phyloP scores from a whole-genome alignment of 2,329 filamentous ascomycete species.

The Claviceps sp. region DNA sequence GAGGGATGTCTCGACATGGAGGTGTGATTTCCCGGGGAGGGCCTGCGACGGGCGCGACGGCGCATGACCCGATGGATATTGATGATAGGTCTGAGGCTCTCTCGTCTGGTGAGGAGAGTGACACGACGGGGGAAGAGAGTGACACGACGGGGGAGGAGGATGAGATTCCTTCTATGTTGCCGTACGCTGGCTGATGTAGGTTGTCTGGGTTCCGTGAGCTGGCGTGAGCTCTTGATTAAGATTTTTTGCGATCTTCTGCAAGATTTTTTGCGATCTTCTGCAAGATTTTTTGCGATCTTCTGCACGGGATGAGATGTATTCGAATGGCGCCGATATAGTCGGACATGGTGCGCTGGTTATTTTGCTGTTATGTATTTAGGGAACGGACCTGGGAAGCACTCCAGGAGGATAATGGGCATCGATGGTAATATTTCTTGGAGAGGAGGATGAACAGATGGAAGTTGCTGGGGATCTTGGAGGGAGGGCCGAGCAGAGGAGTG shows the following conservation, averaged over 20 bases:
- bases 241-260: not conserved
- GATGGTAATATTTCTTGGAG: too few relatives aligned
- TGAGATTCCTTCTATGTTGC: slow-evolving; percentile 16
- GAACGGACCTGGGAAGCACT: too few relatives aligned
- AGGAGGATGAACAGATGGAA: too few relatives aligned
- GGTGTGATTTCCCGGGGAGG: not conserved
- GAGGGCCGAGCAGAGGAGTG: too few relatives aligned
- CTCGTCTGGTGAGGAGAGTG: slow-evolving; percentile 1
- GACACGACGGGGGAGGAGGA: slow-evolving; percentile 10
- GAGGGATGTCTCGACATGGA: not conserved
- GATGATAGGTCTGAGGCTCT: not conserved
- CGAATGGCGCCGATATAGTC: not conserved
- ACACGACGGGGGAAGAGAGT: slow-evolving; percentile 7
- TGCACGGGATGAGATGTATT: too few relatives aligned
- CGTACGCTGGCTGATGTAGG: not conserved
- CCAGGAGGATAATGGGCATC: too few relatives aligned
- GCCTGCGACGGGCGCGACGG: slow-evolving; percentile 4
- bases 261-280: not conserved
- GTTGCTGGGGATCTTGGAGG: too few relatives aligned
- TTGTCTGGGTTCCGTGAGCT: not conserved
- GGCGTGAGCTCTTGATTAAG: not conserved
- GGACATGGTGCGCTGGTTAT: not conserved
- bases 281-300: not conserved
- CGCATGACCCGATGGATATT: slow-evolving; percentile 14
- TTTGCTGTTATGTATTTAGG: not conserved